Conservation (phyloP, 1,139 yeast genomes). For the Kodamaea arcana region DNA sequence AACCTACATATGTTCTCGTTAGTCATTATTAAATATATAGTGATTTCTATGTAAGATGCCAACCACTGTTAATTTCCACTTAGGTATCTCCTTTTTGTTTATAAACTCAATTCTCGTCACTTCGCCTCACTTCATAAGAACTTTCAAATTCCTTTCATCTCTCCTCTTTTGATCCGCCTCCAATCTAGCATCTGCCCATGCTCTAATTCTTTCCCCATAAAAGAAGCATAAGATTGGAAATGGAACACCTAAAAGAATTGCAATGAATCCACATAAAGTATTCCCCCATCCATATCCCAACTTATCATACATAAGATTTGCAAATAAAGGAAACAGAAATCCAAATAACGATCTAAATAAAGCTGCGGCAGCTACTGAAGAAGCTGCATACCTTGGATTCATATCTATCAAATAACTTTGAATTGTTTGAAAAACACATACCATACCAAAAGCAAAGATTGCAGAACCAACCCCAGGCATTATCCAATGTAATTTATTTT, state of each 20-base stretch:
- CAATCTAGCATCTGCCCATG: constrained; percentile 32
- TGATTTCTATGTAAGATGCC: too few relatives aligned
- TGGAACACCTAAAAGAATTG: constrained; percentile 38
- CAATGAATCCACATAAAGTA: constrained; percentile 41
- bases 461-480: constrained; percentile 45
- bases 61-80: background rate
- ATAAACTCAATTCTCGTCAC: constrained; percentile 4
- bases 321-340: constrained; percentile 41
- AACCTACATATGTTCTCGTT: background rate
- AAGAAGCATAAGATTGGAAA: constrained; percentile 41
- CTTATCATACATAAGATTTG: constrained; percentile 34
- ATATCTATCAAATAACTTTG: constrained; percentile 45
- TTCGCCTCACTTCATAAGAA: constrained; percentile 16
- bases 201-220: constrained; percentile 38
- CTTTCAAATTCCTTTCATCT: constrained; percentile 31
- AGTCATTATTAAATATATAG: background rate
- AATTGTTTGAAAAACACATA: constrained; percentile 42
- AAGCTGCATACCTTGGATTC: constrained; percentile 43
- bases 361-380: constrained; percentile 48
- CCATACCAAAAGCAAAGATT: constrained; percentile 42
- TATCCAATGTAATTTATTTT: constrained; percentile 40
- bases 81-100: background rate
- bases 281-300: constrained; percentile 47
- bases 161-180: constrained; percentile 30
- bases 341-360: constrained; percentile 42